Evolutionary conservation across 139 green algal species (phyloP).

Genomic region (Coccomyxa sp.): DNA sequence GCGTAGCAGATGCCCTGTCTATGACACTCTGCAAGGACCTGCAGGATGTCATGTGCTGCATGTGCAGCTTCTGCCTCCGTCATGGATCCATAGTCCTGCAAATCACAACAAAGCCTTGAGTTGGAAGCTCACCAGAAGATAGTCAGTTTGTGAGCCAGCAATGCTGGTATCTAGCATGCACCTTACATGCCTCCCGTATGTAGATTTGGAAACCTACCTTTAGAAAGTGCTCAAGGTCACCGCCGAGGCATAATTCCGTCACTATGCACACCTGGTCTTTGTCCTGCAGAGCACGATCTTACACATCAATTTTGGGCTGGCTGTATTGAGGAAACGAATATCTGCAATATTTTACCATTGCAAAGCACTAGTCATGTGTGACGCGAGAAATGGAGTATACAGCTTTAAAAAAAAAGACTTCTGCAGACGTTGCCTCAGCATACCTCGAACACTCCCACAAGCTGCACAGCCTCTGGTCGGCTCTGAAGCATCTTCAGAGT

Average conservation of each 20-base stretch:
- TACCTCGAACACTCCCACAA: constrained; percentile 32
- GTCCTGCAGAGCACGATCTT: constrained; percentile 19
- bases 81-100: constrained; percentile 15
- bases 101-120: background rate
- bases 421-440: background rate
- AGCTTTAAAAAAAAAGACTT: background rate
- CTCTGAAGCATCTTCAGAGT: constrained; percentile 13
- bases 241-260: constrained; percentile 34
- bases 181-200: background rate
- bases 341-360: background rate
- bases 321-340: background rate
- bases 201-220: background rate
- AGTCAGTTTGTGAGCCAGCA: background rate
- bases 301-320: background rate
- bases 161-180: background rate
- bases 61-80: constrained; percentile 26
- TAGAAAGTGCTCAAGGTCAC: constrained; percentile 25
- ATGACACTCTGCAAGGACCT: constrained; percentile 37
- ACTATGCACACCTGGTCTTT: constrained; percentile 30
- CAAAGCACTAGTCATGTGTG: background rate
- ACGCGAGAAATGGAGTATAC: background rate
- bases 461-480: constrained; percentile 14
- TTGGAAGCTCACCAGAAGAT: background rate
- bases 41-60: constrained; percentile 28
- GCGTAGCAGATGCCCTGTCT: constrained; percentile 34